These are phyloP conservation scores for Nicotiana benthamiana DNA, from an alignment of 257 asterid species.

Conservation along the genomic window DNA sequence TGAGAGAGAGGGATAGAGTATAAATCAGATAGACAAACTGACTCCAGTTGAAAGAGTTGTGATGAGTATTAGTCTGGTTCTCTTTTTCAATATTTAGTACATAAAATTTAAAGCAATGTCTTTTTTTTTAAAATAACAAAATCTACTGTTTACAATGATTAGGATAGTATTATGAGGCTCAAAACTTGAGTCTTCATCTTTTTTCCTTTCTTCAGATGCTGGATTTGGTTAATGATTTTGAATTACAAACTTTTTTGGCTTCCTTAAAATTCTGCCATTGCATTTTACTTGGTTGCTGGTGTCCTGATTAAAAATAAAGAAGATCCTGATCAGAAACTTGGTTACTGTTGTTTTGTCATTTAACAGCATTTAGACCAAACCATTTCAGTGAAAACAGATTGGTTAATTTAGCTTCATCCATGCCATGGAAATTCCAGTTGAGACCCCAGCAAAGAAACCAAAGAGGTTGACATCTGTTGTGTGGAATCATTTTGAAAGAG, in stretches of 20 bases:
- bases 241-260: not conserved
- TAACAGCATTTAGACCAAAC: not conserved
- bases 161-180: not conserved
- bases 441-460: conserved; percentile 71
- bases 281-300: not conserved
- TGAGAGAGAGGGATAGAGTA: not conserved
- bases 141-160: not conserved
- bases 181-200: not conserved
- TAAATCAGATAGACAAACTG: not conserved
- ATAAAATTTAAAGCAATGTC: not conserved
- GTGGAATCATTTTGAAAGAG: conserved; percentile 94
- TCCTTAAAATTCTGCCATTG: not conserved
- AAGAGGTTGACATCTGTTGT: conserved; percentile 94
- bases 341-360: not conserved
- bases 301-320: too few species aligned
- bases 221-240: not conserved
- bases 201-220: not conserved
- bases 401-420: conserved; percentile 13
- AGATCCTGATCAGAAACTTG: too few species aligned
- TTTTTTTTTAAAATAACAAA: not conserved
- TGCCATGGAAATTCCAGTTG: conserved; percentile 65
- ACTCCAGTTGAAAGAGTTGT: not conserved
- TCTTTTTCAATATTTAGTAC: not conserved
- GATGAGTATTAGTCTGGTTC: not conserved
- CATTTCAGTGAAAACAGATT: conserved; percentile 26